Conservation (phyloP, 148 eudicot species). For the Chenopodium formosanum region DNA sequence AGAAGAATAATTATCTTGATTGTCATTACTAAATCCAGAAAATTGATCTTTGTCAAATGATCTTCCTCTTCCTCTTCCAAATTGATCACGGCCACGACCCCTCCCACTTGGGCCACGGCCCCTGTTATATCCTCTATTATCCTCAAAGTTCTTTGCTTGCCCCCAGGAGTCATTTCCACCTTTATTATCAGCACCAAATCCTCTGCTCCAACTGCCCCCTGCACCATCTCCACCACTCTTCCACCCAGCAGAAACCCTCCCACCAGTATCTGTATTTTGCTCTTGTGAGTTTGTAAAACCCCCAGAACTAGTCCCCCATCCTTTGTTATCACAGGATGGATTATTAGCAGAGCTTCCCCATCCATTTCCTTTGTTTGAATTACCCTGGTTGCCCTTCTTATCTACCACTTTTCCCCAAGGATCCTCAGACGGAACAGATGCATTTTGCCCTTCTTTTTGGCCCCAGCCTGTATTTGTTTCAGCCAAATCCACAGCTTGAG, state of each 20-base stretch:
- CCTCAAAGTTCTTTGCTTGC: constrained; percentile 21
- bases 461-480: background rate
- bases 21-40: constrained; percentile 28
- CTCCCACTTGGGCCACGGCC: constrained; percentile 45
- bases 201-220: constrained; percentile 13
- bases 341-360: background rate
- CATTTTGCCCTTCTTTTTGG: no score
- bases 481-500: background rate
- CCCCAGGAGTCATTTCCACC: constrained; percentile 32
- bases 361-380: background rate
- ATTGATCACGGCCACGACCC: constrained; percentile 31
- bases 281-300: constrained; percentile 16
- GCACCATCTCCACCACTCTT: constrained; percentile 8
- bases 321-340: constrained; percentile 9
- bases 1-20: constrained; percentile 22
- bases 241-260: constrained; percentile 11
- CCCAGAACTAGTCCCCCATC: constrained; percentile 21
- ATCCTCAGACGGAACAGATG: constrained; percentile 7
- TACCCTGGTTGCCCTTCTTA: constrained; percentile 3
- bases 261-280: constrained; percentile 1
- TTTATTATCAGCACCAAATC: constrained; percentile 22
- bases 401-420: constrained; percentile 40
- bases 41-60: constrained; percentile 33
- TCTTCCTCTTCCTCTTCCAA: constrained; percentile 24
- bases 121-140: constrained; percentile 27